A percentile compares a stretch with the other conserved stretches of the same genome.
Conservation (phyloP, 73 alveolate species). For the Uronychia binucleata region DNA sequence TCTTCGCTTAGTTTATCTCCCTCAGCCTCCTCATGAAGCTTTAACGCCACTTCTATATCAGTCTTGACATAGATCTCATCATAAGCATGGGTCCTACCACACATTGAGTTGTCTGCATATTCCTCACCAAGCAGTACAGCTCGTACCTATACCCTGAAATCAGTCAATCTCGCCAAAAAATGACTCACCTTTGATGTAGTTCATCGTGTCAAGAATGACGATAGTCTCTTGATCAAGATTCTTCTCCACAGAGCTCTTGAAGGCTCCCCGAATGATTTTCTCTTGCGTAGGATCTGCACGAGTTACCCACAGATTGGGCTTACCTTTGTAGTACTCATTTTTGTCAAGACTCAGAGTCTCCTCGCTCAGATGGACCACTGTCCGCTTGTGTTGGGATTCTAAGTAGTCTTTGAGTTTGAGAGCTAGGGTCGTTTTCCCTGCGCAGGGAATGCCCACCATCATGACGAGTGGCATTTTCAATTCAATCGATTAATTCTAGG, state of each 20-base stretch:
- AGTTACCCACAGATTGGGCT: background rate
- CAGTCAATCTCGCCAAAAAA: background rate
- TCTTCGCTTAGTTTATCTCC: background rate
- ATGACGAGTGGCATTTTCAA: slow-evolving; percentile 92
- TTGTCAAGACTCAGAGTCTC: slow-evolving; percentile 76
- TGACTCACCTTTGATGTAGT: slow-evolving; percentile 75
- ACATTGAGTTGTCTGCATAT: slow-evolving; percentile 82
- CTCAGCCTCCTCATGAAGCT: background rate
- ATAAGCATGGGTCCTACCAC: slow-evolving; percentile 66
- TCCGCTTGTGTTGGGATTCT: slow-evolving; percentile 60
- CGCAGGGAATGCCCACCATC: slow-evolving; percentile 91
- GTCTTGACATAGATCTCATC: slow-evolving; percentile 18
- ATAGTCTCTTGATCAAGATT: slow-evolving; percentile 72
- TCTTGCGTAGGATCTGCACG: slow-evolving; percentile 31
- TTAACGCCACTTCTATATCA: slow-evolving; percentile 8
- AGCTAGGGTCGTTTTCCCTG: slow-evolving; percentile 92
- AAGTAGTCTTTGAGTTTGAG: slow-evolving; percentile 67
- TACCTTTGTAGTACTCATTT: slow-evolving; percentile 62
- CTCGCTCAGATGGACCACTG: slow-evolving; percentile 77
- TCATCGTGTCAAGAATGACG: slow-evolving; percentile 89
- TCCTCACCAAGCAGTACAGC: slow-evolving; percentile 89
- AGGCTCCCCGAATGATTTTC: slow-evolving; percentile 85
- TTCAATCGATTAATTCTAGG: no score
- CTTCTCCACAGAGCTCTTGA: slow-evolving; percentile 92
- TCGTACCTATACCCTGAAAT: slow-evolving; percentile 91